These are phyloP conservation scores for Cytospora schulzeri DNA, from an alignment of 2,329 filamentous ascomycete species.

Conservation along the genomic window DNA sequence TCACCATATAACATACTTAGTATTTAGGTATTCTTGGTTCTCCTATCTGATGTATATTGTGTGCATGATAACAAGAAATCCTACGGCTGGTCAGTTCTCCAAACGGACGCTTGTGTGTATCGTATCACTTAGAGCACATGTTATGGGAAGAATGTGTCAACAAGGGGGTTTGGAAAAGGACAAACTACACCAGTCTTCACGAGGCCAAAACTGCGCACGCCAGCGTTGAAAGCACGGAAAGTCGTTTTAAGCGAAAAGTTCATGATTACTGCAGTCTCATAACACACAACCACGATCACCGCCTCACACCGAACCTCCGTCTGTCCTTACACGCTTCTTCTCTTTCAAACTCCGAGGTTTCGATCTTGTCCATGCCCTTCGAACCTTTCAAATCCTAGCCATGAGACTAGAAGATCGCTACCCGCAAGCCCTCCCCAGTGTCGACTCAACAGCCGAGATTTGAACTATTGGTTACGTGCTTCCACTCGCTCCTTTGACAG, in stretches of 20 bases:
- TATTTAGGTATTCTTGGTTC: too few species aligned
- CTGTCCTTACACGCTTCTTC: neutral
- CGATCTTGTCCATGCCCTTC: neutral
- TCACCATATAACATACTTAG: too few species aligned
- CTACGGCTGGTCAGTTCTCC: neutral
- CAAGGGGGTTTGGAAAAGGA: too few species aligned
- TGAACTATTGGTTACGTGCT: neutral
- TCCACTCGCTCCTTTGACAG: neutral
- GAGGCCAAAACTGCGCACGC: neutral
- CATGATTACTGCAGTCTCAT: neutral
- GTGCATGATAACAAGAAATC: neutral
- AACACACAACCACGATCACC: neutral
- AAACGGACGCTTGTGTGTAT: neutral
- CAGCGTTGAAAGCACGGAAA: neutral
- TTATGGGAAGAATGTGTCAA: neutral
- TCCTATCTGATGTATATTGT: too few species aligned
- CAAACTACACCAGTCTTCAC: neutral
- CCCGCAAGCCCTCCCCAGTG: neutral
- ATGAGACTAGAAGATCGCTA: neutral
- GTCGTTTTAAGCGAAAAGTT: neutral
- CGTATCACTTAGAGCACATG: neutral
- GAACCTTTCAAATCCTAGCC: neutral
- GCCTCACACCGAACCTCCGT: neutral
- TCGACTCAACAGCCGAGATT: neutral
- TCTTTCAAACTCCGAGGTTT: neutral